A percentile compares a stretch with the other conserved stretches of the same genome.
Conservation (phyloP, 805 yeast genomes). For the Wickerhamiella nectarea region DNA sequence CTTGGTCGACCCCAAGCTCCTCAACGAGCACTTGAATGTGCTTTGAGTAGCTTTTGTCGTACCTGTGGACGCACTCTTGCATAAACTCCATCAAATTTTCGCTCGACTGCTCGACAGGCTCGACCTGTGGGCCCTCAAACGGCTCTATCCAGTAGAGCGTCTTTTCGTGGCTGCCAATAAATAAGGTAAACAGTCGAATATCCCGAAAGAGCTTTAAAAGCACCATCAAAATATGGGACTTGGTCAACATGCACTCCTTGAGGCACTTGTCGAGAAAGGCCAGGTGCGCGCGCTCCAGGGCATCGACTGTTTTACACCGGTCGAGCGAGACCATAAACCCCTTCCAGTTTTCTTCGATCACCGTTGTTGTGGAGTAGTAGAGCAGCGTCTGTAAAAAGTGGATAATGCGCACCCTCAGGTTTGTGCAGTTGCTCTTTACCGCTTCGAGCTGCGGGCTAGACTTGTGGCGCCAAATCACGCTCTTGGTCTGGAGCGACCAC, state of each 20-base stretch:
- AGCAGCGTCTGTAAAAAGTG: slow-evolving; percentile 42
- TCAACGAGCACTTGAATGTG: slow-evolving; percentile 1
- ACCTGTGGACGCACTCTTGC: slow-evolving; percentile 21
- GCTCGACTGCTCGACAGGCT: slow-evolving; percentile 13
- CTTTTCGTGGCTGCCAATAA: slow-evolving; percentile 17
- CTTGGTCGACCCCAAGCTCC: neutral
- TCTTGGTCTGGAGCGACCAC: slow-evolving; percentile 57
- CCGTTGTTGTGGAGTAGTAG: slow-evolving; percentile 42
- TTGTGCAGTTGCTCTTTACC: slow-evolving; percentile 31
- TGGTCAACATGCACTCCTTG: slow-evolving; percentile 54
- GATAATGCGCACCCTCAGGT: slow-evolving; percentile 36
- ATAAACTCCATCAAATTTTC: slow-evolving; percentile 21
- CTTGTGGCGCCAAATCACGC: slow-evolving; percentile 51
- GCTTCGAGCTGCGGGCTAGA: slow-evolving; percentile 33
- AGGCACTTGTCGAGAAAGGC: slow-evolving; percentile 48
- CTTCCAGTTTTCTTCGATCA: slow-evolving; percentile 43
- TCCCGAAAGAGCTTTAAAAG: slow-evolving; percentile 30
- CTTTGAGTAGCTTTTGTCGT: slow-evolving; percentile 15
- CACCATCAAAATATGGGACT: slow-evolving; percentile 37
- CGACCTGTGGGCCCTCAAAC: slow-evolving; percentile 13
- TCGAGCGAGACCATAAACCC: slow-evolving; percentile 27
- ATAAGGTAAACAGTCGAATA: slow-evolving; percentile 21
- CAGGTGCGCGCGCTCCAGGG: slow-evolving; percentile 35
- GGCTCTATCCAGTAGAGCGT: slow-evolving; percentile 21
- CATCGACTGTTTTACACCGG: slow-evolving; percentile 29